These are phyloP conservation scores for Euphorbia schlechtendalii DNA, from an alignment of 441 rosid species.

Conservation along the genomic window DNA sequence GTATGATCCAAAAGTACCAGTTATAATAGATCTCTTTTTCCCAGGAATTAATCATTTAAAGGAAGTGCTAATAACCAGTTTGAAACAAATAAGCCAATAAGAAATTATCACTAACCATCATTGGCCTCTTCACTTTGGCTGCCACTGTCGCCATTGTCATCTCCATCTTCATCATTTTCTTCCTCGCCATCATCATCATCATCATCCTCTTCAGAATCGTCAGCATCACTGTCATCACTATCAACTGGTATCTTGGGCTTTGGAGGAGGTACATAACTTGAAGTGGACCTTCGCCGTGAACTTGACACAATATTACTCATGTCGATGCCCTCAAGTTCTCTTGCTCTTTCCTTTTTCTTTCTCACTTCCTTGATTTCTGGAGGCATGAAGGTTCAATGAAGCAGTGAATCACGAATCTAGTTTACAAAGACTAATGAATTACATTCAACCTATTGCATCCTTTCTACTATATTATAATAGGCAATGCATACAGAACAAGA, in stretches of 20 bases:
- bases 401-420: constrained; percentile 3
- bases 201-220: constrained; percentile 25
- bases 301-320: constrained; percentile 72
- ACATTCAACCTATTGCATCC: not conserved
- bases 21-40: not conserved
- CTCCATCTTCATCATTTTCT: constrained; percentile 24
- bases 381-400: constrained; percentile 8
- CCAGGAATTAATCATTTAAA: not conserved
- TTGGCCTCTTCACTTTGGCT: constrained; percentile 43
- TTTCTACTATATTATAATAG: not conserved
- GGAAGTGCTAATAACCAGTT: not conserved
- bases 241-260: constrained; percentile 56
- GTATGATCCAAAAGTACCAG: not conserved
- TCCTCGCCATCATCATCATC: constrained; percentile 29
- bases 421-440: not conserved
- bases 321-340: constrained; percentile 91
- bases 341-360: constrained; percentile 65
- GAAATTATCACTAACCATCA: constrained; percentile 33
- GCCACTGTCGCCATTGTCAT: constrained; percentile 27
- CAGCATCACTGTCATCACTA: constrained; percentile 35
- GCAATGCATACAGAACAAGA: not conserved
- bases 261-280: constrained; percentile 55
- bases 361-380: constrained; percentile 82
- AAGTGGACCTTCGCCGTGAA: constrained; percentile 72
- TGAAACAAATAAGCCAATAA: constrained; percentile 6